These are phyloP conservation scores for Naumovozyma dairenensis DNA, from an alignment of 805 yeast genomes.

Conservation along the genomic window DNA sequence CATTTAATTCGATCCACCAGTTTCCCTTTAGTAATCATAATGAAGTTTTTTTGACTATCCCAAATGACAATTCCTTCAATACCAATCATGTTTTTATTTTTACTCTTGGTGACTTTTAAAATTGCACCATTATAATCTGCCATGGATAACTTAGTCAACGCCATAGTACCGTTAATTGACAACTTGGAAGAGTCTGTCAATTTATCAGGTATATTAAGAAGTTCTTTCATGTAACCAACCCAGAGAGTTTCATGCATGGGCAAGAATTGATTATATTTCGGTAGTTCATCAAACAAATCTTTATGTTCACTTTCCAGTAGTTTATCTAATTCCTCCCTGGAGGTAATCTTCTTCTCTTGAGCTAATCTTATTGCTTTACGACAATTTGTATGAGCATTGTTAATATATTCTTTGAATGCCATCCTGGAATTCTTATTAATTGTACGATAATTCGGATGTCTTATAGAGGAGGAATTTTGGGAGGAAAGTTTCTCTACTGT, in stretches of 20 bases:
- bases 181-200: constrained; percentile 10
- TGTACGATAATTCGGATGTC: constrained; percentile 17
- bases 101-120: constrained; percentile 47
- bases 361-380: constrained; percentile 23
- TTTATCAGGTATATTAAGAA: constrained; percentile 33
- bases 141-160: constrained; percentile 52
- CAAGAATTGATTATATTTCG: constrained; percentile 40
- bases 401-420: constrained; percentile 24
- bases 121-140: constrained; percentile 79
- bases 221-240: constrained; percentile 56
- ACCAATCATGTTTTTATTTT: constrained; percentile 50
- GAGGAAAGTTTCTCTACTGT: constrained; percentile 6
- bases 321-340: constrained; percentile 14
- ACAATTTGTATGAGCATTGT: constrained; percentile 14
- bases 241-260: constrained; percentile 53
- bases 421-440: constrained; percentile 26
- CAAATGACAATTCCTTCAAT: constrained; percentile 67
- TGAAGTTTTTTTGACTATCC: constrained; percentile 70
- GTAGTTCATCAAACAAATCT: constrained; percentile 18
- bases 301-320: constrained; percentile 15
- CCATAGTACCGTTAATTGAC: constrained; percentile 18
- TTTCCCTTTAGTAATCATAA: constrained; percentile 36
- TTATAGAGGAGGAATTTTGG: background rate
- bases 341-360: constrained; percentile 9
- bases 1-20: constrained; percentile 56